phyloP scores from a whole-genome alignment of 2,329 filamentous ascomycete species.

The Colletotrichum sp. region DNA sequence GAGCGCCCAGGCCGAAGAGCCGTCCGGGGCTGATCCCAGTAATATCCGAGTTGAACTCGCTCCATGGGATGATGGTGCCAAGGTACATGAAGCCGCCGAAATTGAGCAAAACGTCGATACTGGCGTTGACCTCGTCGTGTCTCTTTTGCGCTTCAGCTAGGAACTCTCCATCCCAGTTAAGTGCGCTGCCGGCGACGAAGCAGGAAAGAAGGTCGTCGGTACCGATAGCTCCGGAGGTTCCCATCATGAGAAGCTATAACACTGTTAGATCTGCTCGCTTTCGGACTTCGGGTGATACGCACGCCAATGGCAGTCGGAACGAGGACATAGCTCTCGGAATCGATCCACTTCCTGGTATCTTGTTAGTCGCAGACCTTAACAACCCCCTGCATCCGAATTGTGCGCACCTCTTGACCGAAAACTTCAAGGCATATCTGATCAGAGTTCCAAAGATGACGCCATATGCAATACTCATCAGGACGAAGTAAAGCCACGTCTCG shows the following conservation, averaged over 20 bases:
- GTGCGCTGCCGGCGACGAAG: constrained; percentile 61
- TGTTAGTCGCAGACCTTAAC: background rate
- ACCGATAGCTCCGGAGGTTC: constrained; percentile 61
- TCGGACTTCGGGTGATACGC: constrained; percentile 25
- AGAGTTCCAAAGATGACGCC: constrained; percentile 56
- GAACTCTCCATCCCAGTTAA: constrained; percentile 69
- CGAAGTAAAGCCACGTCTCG: constrained; percentile 65
- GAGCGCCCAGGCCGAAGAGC: constrained; percentile 54
- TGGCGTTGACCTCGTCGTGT: constrained; percentile 66
- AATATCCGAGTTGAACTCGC: constrained; percentile 55
- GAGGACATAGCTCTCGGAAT: constrained; percentile 58
- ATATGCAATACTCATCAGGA: constrained; percentile 57
- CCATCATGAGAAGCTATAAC: constrained; percentile 60
- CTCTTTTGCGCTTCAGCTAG: constrained; percentile 58
- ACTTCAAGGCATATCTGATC: constrained; percentile 51
- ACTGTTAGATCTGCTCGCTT: background rate
- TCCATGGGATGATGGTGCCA: constrained; percentile 61
- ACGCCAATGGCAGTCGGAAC: constrained; percentile 55
- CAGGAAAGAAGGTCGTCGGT: constrained; percentile 66
- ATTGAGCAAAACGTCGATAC: constrained; percentile 63
- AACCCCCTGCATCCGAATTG: background rate
- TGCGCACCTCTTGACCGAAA: constrained; percentile 38
- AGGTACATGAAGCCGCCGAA: constrained; percentile 67
- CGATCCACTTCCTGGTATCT: constrained; percentile 54
- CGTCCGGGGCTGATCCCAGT: constrained; percentile 58